Base-by-base conservation (phyloP, 805 yeast species). In the Wickerhamomyces alni region DNA sequence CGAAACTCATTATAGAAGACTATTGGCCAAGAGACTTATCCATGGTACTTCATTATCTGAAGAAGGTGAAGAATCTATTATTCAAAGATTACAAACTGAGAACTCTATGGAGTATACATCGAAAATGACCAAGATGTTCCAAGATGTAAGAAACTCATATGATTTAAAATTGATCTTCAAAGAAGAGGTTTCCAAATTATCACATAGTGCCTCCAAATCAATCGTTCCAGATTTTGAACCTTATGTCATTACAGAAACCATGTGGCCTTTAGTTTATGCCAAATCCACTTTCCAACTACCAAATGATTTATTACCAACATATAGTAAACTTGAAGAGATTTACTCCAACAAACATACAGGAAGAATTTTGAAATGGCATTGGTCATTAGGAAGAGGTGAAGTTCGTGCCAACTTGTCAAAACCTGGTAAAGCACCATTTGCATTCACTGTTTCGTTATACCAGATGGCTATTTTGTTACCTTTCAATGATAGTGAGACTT, bases 381-480 rank as follows among this genome's bases (percentile, higher is more conserved):
- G 97, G 97, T 83, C 87, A 52, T 78, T 87, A 57, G 87, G 95
- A 35, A 83, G 91, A 60, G 93, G 94, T 44, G 99, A 93, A 59
- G 64, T 93, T 41, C 85, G 82, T 61, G 95, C 95, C 10, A 84
- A 87, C 57, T 72, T 88, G 46, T 75, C 91, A 6, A 81, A 82
- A 50, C 80, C 83, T 28, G 89, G 89, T 7, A 82, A 80, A 56
- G 83, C 89, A 5, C 88, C 95, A 35, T 86, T 82, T 55, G 67
- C 72, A 17, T 82, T 94, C 55, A 82, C 84, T 3, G 87, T 87
- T 32, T 83, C 96, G 6, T 72, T 87, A 41, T 84, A 80, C 48
- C 99, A 93, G 62, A 79, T 89, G 74, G 80, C 94, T 45, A 85
- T 94, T 33, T 64, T 94, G 42, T 66, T 86, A 36, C 83, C 93